phyloP scores from a whole-genome alignment of 2,329 filamentous ascomycete genomes.

The Sarocladiaceae sp. region DNA sequence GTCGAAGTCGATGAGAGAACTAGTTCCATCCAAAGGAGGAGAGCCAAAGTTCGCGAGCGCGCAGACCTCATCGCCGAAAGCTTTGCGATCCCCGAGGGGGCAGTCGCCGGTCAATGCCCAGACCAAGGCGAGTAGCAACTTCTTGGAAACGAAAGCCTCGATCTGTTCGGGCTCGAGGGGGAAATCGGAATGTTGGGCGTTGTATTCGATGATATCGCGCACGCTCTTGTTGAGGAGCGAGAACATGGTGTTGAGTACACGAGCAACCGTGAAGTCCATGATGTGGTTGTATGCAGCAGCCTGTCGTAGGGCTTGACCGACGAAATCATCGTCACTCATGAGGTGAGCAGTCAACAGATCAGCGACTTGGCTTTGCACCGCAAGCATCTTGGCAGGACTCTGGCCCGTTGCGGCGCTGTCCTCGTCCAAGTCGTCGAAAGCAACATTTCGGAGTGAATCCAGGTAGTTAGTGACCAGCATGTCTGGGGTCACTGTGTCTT shows the following conservation, averaged over 20 bases:
- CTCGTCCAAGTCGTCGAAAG: slow-evolving; percentile 94
- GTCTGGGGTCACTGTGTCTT: slow-evolving; percentile 85
- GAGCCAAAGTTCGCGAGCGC: slow-evolving; percentile 80
- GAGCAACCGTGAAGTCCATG: slow-evolving; percentile 93
- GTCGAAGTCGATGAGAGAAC: slow-evolving; percentile 93
- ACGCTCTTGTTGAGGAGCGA: slow-evolving; percentile 93
- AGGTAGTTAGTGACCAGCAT: slow-evolving; percentile 96
- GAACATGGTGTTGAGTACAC: slow-evolving; percentile 88
- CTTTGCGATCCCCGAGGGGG: slow-evolving; percentile 77
- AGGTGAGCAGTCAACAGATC: slow-evolving; percentile 72
- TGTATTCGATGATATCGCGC: slow-evolving; percentile 90
- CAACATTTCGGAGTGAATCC: slow-evolving; percentile 69
- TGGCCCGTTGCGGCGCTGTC: slow-evolving; percentile 73
- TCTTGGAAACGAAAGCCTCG: slow-evolving; percentile 86
- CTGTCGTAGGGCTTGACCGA: slow-evolving; percentile 68
- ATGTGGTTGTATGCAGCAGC: slow-evolving; percentile 85
- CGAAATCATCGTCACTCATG: slow-evolving; percentile 68
- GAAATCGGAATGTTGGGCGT: slow-evolving; percentile 89
- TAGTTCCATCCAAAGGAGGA: slow-evolving; percentile 68
- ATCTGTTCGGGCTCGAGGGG: slow-evolving; percentile 84
- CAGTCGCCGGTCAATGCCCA: slow-evolving; percentile 98
- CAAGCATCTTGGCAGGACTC: slow-evolving; percentile 69
- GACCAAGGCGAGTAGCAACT: slow-evolving; percentile 82
- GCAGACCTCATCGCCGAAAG: slow-evolving; percentile 79
- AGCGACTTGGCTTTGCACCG: slow-evolving; percentile 72